Conservation (phyloP, 768 basidiomycete genomes). For the Zangia roseola region DNA sequence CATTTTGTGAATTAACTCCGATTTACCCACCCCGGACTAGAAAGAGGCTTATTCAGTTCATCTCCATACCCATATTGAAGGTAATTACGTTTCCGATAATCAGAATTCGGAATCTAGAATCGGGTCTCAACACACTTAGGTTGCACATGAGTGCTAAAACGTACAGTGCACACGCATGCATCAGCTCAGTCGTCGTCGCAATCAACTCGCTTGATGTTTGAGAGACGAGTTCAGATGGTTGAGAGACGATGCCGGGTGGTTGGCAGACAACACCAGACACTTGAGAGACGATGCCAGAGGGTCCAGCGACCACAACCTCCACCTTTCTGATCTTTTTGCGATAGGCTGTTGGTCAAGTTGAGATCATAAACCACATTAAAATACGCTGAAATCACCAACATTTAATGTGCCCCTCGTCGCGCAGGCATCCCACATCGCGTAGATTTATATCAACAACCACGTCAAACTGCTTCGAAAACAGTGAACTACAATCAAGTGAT, state of each 20-base stretch:
- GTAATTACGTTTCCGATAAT: conserved; percentile 14
- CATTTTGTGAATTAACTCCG: conserved; percentile 8
- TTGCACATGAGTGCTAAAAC: background rate
- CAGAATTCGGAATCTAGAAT: conserved; percentile 14
- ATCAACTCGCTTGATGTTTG: background rate
- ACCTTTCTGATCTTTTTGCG: conserved; percentile 5
- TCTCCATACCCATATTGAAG: background rate
- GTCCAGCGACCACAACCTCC: conserved; percentile 7
- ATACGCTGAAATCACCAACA: conserved; percentile 1
- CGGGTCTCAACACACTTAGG: background rate
- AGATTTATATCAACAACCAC: background rate
- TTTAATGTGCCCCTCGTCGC: background rate
- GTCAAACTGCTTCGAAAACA: background rate
- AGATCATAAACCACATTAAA: background rate
- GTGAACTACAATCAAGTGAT: conserved; percentile 1
- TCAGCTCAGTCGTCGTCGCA: conserved; percentile 4
- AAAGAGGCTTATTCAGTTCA: background rate
- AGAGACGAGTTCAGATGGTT: background rate
- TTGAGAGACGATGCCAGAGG: background rate
- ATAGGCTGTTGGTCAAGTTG: conserved; percentile 6
- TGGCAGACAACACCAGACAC: no score
- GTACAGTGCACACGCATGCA: conserved; percentile 9
- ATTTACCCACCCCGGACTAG: conserved; percentile 17
- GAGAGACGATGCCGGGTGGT: no score
- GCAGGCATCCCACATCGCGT: background rate